A percentile compares a stretch with the other conserved stretches of the same genome.
These are phyloP conservation scores for Parafenestella ontariensis DNA, from an alignment of 2,329 filamentous ascomycete species.

Conservation along the genomic window DNA sequence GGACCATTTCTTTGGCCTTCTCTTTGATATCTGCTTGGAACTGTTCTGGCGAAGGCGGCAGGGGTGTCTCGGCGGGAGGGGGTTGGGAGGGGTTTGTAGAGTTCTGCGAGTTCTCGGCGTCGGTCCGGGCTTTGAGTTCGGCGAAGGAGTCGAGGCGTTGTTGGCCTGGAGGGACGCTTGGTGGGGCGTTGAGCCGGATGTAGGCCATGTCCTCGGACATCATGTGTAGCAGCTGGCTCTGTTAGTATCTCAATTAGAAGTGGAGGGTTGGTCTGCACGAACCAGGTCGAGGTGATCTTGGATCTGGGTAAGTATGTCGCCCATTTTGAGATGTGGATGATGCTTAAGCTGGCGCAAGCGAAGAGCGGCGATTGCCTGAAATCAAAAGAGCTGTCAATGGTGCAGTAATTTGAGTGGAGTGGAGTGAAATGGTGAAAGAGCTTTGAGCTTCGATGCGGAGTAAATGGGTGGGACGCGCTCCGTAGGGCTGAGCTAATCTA, in stretches of 20 bases:
- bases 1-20: constrained; percentile 75
- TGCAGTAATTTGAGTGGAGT: neutral
- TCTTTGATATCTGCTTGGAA: constrained; percentile 73
- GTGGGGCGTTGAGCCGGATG: constrained; percentile 52
- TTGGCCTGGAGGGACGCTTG: constrained; percentile 52
- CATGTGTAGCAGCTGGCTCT: constrained; percentile 53
- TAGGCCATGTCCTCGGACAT: constrained; percentile 56
- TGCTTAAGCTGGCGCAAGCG: neutral
- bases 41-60: constrained; percentile 48
- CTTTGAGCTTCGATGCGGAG: neutral
- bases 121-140: constrained; percentile 38
- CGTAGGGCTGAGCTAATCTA: constrained; percentile 26
- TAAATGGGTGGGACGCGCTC: neutral
- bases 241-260: constrained; percentile 1
- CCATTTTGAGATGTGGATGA: constrained; percentile 58
- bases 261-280: constrained; percentile 23
- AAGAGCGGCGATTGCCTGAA: neutral
- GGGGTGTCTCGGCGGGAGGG: constrained; percentile 8
- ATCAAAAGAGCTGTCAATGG: neutral
- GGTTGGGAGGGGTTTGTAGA: constrained; percentile 17
- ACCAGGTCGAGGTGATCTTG: constrained; percentile 87
- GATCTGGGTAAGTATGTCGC: constrained; percentile 80
- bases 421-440: neutral
- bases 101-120: constrained; percentile 22
- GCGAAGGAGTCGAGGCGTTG: constrained; percentile 46